These are phyloP conservation scores for Calonectria naviculata DNA, from an alignment of 2,329 filamentous ascomycete genomes.

Conservation along the genomic window DNA sequence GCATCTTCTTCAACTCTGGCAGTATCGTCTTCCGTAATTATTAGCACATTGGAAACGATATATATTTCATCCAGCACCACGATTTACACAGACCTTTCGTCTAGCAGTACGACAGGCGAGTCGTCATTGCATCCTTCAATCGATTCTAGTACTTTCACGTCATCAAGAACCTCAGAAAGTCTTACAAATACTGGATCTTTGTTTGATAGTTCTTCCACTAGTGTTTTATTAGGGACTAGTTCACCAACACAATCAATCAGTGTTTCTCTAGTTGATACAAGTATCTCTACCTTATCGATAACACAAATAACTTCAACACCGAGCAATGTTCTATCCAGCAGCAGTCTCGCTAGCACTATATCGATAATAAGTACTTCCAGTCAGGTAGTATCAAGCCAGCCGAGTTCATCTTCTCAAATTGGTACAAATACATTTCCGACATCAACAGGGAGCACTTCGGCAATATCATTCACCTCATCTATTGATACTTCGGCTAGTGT, in stretches of 20 bases:
- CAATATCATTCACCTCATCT: neutral
- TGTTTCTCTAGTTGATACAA: neutral
- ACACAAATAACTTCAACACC: no score
- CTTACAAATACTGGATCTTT: no score
- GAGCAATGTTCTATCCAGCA: neutral
- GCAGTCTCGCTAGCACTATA: no score
- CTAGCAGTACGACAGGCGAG: neutral
- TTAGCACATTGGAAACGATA: neutral
- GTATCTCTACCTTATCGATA: neutral
- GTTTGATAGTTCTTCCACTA: neutral
- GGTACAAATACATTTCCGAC: no score
- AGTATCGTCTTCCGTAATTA: neutral
- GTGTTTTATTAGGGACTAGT: neutral
- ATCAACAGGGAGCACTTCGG: no score
- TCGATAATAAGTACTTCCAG: no score
- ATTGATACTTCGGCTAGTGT: neutral
- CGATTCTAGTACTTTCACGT: neutral
- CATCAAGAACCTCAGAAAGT: neutral
- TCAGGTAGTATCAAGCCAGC: no score
- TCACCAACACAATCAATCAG: neutral
- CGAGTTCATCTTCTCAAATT: no score
- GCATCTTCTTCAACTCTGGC: neutral
- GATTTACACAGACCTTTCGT: no score
- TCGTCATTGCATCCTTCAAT: no score
- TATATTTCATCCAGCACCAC: neutral